phyloP scores from a whole-genome alignment of 2,329 filamentous ascomycete genomes.

The Cyphellophora attinorum region DNA sequence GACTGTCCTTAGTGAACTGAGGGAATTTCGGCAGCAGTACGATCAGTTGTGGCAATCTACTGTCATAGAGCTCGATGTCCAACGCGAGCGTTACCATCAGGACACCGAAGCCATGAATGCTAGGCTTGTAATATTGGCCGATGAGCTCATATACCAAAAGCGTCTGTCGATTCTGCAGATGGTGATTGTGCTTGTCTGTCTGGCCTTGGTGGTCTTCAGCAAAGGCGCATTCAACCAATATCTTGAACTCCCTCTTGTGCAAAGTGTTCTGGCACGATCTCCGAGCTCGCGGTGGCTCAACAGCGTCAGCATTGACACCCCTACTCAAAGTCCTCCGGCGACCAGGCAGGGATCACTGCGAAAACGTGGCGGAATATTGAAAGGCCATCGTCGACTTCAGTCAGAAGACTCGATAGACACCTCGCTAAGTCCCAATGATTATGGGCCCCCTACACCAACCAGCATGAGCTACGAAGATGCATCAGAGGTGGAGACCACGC shows the following conservation, averaged over 20 bases:
- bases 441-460: slow-evolving; percentile 15
- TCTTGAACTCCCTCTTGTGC: slow-evolving; percentile 36
- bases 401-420: slow-evolving; percentile 14
- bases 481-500: slow-evolving; percentile 8
- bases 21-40: slow-evolving; percentile 71
- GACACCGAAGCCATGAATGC: slow-evolving; percentile 75
- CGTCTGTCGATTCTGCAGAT: slow-evolving; percentile 90
- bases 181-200: slow-evolving; percentile 73
- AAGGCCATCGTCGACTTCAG: slow-evolving; percentile 13
- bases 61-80: slow-evolving; percentile 79
- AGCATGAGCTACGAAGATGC: slow-evolving; percentile 12
- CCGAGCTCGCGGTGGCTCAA: slow-evolving; percentile 24
- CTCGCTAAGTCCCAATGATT: slow-evolving; percentile 12
- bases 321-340: slow-evolving; percentile 7
- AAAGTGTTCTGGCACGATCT: slow-evolving; percentile 36
- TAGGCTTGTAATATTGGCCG: slow-evolving; percentile 79
- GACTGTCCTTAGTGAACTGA: slow-evolving; percentile 74
- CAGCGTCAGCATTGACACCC: slow-evolving; percentile 9
- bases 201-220: slow-evolving; percentile 76
- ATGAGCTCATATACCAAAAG: slow-evolving; percentile 77
- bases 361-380: slow-evolving; percentile 14
- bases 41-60: slow-evolving; percentile 96
- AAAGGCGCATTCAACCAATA: slow-evolving; percentile 32
- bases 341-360: slow-evolving; percentile 9
- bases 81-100: slow-evolving; percentile 71